Evolutionary conservation across 2,329 filamentous ascomycete species (phyloP).

Genomic region (Orbilia oligospora): DNA sequence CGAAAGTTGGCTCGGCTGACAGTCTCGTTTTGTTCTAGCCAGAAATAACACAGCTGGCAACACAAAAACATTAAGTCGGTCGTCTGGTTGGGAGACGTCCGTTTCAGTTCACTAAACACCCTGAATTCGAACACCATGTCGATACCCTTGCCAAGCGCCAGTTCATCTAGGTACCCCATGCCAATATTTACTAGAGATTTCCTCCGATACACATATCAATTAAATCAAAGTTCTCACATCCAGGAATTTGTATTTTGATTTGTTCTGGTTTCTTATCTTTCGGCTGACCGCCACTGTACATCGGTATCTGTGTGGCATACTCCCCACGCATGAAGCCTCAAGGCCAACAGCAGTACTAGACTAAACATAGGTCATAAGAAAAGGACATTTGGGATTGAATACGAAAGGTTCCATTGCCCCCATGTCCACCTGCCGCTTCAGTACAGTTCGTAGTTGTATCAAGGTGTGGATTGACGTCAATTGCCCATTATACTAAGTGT

Average conservation of each 20-base stretch:
- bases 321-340: neutral
- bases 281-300: neutral
- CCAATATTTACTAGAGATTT: neutral
- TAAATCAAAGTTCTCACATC: neutral
- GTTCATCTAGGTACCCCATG: neutral
- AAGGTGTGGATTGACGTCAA: neutral
- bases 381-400: neutral
- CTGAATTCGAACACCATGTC: too few species aligned
- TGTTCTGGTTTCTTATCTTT: neutral
- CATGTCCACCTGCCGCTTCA: conserved; percentile 1
- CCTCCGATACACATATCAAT: neutral
- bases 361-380: neutral
- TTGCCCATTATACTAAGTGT: neutral
- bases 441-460: neutral
- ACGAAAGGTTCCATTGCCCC: neutral
- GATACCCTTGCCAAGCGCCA: neutral
- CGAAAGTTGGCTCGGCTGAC: neutral
- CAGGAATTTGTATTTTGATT: neutral
- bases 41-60: conserved; percentile 11
- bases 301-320: neutral
- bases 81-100: neutral
- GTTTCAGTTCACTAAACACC: neutral
- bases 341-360: neutral
- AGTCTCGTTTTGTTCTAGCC: neutral
- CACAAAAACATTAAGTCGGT: neutral